Base-by-base conservation (phyloP, 2,329 filamentous ascomycete species). In the Neoscytalidium dimidiatum region DNA sequence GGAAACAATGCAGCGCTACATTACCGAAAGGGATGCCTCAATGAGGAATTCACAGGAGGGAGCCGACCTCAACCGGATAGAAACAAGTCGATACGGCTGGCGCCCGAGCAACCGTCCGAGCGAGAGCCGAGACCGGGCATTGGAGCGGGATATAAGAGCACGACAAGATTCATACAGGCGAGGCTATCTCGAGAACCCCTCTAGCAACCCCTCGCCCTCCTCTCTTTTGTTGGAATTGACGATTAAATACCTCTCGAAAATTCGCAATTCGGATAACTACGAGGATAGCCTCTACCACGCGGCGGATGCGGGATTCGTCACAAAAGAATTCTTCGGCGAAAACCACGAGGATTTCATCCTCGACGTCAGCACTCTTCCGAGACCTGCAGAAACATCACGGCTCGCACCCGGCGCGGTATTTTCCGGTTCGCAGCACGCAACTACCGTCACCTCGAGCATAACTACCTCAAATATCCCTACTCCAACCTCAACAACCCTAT, bases 381-480 rank as follows among this genome's bases (percentile, higher is more conserved):
- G 82, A 1, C 83, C 85, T n/a, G 70, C 75, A 2, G 76, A 81
- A 61, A 87, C 83, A 56, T 89, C 87, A 7, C 90, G 87, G 86
- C 76, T 90, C 11, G 82, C 84, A 60, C 83, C 86, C 5, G 88
- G 88, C 21, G 82, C 85, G 61, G 79, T 86, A 0, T 88, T 89
- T 68, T 82, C 83, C 13, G 88, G 88, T 3, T 85, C 82, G 28
- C 88, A 90, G 71, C 84, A 86, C 70, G 87, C 87, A 21, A 81
- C 79, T 8, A 77, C 72, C 19, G 70, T 77, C 21, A 71, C 74
- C 1, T 71, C 74, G 2, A 69, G 68, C 62, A 46, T 69, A 60
- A 68, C 65, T 31, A 68, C 67, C 57, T 46, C 49, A 19, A 66
- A 64, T 35, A 65, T 67, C 64, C 64, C 58, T 49, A 60, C 64